Base-by-base conservation (phyloP, 2,329 filamentous ascomycete species). In the Pseudogymnoascus sp. region DNA sequence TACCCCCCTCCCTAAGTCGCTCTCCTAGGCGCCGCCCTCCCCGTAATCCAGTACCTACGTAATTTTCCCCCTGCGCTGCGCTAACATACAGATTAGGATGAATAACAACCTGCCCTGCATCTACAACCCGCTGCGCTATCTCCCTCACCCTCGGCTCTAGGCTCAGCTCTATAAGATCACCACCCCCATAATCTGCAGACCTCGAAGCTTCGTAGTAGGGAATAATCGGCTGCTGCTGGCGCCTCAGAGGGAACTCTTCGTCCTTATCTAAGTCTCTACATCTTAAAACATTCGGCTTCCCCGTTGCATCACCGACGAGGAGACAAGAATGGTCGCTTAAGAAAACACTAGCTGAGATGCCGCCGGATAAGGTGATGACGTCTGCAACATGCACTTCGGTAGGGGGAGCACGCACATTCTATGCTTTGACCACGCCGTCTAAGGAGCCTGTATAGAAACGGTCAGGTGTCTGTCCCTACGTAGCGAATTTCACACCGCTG, bases 371-470 rank as follows among this genome's bases (percentile, higher is more conserved):
- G 64, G 82, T 78, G 1, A 87, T 74, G 0, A 88, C 73, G 60
- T 81, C 77, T 18, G 81, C 78, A 4, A 87, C 76, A 50, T 83
- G 77, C 0, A 78, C 81, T 61, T 75, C 71, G 28, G 67, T 73
- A 60, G 60, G 69, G 53, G 76, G 76, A 44, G 66, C 67, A 8
- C 82, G 80, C 7, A 88, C 73, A 66, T 87, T 84, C 85, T 85
- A 88, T 1, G 84, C 83, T 65, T 84, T 87, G 14, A 88, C 77
- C 0, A 82, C 77, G 1, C 85, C 85, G 65, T 88, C 85, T 1
- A 85, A 87, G 0, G 83, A 84, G 0, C 85, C 85, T 0, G 84
- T 87, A 67, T 88, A 88, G 46, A 88, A 79, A 0, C 84, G 78
- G 62, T 85, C 82, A 0, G 77, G 71, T 0, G 80, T 82, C 12